phyloP scores from a whole-genome alignment of 2,329 filamentous ascomycete species.

The Colletotrichum gigasporum region DNA sequence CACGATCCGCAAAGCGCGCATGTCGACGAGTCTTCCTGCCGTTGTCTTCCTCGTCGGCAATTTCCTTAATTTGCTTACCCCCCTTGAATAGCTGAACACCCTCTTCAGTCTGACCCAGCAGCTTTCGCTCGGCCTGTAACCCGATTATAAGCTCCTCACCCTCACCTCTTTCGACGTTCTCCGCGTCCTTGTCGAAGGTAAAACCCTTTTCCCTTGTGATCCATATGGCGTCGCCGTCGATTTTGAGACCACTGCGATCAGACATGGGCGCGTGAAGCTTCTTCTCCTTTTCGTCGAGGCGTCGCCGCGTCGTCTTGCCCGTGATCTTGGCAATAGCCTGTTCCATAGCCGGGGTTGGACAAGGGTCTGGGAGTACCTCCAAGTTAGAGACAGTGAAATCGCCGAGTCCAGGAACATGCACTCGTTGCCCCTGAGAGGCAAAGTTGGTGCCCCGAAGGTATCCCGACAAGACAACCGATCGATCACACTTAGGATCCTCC shows the following conservation, averaged over 20 bases:
- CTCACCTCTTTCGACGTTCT: conserved; percentile 82
- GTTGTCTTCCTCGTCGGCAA: conserved; percentile 62
- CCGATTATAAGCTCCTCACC: conserved; percentile 95
- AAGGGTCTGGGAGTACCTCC: conserved; percentile 91
- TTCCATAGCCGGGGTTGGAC: conserved; percentile 91
- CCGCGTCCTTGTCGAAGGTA: conserved; percentile 76
- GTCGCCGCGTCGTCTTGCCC: conserved; percentile 81
- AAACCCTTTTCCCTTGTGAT: conserved; percentile 77
- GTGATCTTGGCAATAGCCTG: conserved; percentile 85
- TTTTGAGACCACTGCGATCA: conserved; percentile 93
- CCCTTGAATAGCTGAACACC: conserved; percentile 88
- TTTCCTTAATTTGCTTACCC: conserved; percentile 72
- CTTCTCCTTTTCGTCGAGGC: conserved; percentile 96
- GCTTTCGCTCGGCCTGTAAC: conserved; percentile 81
- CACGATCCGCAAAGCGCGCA: conserved; percentile 67
- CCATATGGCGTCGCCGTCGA: conserved; percentile 97
- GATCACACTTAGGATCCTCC: conserved; percentile 87
- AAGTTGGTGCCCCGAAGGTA: conserved; percentile 97
- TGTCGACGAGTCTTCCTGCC: conserved; percentile 69
- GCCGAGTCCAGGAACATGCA: conserved; percentile 92
- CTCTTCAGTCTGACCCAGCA: conserved; percentile 84
- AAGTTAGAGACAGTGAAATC: conserved; percentile 86
- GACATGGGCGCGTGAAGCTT: conserved; percentile 97
- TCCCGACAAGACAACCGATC: conserved; percentile 89
- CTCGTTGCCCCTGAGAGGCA: conserved; percentile 81